phyloP scores from a whole-genome alignment of 352 stramenopile genomes.

The Globisporangium takayamanum region DNA sequence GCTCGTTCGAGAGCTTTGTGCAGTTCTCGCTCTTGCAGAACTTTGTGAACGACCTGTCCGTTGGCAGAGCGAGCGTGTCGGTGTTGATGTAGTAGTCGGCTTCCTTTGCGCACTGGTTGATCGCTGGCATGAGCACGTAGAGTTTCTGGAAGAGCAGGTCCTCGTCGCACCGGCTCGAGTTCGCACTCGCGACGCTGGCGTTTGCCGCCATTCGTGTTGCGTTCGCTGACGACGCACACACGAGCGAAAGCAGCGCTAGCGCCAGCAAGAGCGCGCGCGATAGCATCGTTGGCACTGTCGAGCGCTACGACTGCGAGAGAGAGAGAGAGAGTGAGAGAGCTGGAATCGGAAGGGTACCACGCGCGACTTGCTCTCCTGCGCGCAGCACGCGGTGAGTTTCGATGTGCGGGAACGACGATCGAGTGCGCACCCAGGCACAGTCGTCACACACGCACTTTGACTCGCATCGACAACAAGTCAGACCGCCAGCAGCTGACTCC shows the following conservation, averaged over 20 bases:
- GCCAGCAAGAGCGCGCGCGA: neutral
- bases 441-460: too few species aligned
- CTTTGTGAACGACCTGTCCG: conserved; percentile 19
- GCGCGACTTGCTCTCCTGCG: neutral
- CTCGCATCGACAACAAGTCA: too few species aligned
- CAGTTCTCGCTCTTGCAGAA: conserved; percentile 32
- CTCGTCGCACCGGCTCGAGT: conserved; percentile 19
- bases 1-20: conserved; percentile 24
- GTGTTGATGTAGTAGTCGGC: conserved; percentile 29
- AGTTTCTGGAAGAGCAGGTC: conserved; percentile 41
- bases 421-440: too few species aligned
- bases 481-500: too few species aligned
- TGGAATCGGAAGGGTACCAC: too few species aligned
- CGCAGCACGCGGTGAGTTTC: too few species aligned
- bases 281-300: neutral
- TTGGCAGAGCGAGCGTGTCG: conserved; percentile 18
- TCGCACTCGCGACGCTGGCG: neutral
- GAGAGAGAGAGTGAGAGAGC: too few species aligned
- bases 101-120: conserved; percentile 35
- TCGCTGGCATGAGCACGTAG: conserved; percentile 41
- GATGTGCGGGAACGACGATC: too few species aligned
- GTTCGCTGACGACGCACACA: neutral
- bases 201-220: neutral
- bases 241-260: conserved; percentile 1
- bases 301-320: neutral